phyloP scores from a whole-genome alignment of 495 filamentous ascomycete genomes.

The Aspergillus avenaceus region DNA sequence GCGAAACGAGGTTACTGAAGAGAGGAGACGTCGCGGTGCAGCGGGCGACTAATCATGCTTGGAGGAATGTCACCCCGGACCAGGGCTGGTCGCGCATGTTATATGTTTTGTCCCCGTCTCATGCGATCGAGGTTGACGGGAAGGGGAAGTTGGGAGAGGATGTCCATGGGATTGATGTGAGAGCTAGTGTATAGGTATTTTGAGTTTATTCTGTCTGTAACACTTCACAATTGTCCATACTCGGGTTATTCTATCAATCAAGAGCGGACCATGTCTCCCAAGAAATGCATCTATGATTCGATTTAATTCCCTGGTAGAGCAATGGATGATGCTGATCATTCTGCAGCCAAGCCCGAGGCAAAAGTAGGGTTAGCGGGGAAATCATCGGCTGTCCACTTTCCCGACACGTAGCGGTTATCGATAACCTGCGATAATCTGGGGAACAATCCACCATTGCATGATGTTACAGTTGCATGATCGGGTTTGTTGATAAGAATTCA shows the following conservation, averaged over 20 bases:
- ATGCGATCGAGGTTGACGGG: not conserved
- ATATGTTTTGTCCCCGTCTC: slow-evolving; percentile 19
- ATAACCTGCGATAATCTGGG: not conserved
- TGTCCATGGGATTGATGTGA: not conserved
- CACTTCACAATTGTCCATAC: no score
- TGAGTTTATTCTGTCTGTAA: no score
- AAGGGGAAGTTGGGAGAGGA: not conserved
- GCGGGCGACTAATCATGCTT: slow-evolving; percentile 45
- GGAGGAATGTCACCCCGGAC: slow-evolving; percentile 33
- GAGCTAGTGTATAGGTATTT: not conserved
- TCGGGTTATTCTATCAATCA: no score
- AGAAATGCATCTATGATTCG: no score
- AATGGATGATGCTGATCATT: no score
- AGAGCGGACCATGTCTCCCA: no score
- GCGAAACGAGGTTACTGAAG: slow-evolving; percentile 56
- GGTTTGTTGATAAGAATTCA: no score
- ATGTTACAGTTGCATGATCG: no score
- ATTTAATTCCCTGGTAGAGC: no score
- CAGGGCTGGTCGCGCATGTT: slow-evolving; percentile 45
- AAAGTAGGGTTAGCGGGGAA: not conserved
- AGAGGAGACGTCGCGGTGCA: slow-evolving; percentile 68
- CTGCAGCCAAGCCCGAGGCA: no score
- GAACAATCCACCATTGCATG: no score
- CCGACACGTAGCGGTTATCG: not conserved
- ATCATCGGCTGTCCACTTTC: not conserved